Conservation (phyloP, 257 asterid species). For the Avicennia marina region DNA sequence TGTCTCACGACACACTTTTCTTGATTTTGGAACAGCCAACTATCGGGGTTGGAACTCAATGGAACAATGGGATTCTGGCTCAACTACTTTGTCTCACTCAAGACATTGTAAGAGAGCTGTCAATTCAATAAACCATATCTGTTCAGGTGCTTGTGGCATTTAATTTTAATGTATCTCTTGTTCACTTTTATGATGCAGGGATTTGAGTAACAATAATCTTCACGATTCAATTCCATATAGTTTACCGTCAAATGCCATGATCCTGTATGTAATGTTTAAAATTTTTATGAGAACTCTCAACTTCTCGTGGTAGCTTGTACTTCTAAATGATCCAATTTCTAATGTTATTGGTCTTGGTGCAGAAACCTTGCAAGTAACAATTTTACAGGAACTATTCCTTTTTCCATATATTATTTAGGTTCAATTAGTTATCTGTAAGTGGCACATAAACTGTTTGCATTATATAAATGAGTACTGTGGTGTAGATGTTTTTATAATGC, state of each 20-base stretch:
- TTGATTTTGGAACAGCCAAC: slow-evolving; percentile 51
- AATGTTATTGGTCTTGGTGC: slow-evolving; percentile 33
- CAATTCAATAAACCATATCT: slow-evolving; percentile 1
- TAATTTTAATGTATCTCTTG: too few species aligned
- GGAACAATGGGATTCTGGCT: slow-evolving; percentile 92
- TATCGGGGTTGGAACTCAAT: slow-evolving; percentile 71
- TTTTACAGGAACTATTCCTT: slow-evolving; percentile 76
- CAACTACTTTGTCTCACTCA: slow-evolving; percentile 62
- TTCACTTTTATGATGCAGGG: slow-evolving; percentile 47
- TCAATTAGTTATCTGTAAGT: slow-evolving; percentile 77
- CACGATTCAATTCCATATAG: slow-evolving; percentile 72
- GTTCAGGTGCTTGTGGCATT: too few species aligned
- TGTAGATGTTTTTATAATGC: background rate
- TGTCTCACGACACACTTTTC: slow-evolving; percentile 13
- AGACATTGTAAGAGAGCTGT: slow-evolving; percentile 56
- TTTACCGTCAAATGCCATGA: slow-evolving; percentile 79
- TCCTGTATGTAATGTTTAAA: slow-evolving; percentile 78
- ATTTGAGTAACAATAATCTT: slow-evolving; percentile 80
- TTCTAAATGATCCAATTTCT: slow-evolving; percentile 14
- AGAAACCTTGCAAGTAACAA: slow-evolving; percentile 90
- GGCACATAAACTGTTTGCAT: slow-evolving; percentile 16
- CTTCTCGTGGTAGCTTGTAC: slow-evolving; percentile 15
- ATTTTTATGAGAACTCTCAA: slow-evolving; percentile 13
- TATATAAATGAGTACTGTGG: background rate
- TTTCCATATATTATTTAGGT: slow-evolving; percentile 54